A percentile compares a stretch with the other conserved stretches of the same genome.
These are phyloP conservation scores for Abeoforma whisleri DNA, from an alignment of 78 protist genomes.

Conservation along the genomic window DNA sequence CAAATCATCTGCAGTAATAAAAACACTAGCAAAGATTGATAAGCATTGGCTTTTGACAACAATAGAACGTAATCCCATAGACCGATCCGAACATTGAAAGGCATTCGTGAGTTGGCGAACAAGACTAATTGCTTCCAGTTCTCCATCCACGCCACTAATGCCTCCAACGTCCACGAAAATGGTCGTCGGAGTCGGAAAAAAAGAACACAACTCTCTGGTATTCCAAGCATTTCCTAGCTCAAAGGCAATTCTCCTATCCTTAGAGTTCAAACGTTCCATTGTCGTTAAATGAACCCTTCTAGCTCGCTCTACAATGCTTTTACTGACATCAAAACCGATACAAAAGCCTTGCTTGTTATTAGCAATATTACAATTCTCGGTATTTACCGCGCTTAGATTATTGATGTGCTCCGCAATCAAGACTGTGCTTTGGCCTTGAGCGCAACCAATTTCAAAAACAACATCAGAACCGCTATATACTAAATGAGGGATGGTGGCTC, in stretches of 20 bases:
- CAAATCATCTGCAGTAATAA: not conserved
- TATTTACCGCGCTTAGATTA: not conserved
- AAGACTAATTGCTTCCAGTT: not conserved
- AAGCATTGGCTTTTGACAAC: not conserved
- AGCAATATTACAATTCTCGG: too few relatives aligned
- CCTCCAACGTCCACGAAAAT: not conserved
- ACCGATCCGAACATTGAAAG: not conserved
- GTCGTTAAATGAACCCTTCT: too few relatives aligned
- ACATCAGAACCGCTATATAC: not conserved
- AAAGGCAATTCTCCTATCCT: too few relatives aligned
- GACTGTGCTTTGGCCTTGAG: not conserved
- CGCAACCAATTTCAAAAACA: not conserved
- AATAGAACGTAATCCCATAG: not conserved
- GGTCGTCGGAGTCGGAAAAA: not conserved
- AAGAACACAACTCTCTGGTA: not conserved
- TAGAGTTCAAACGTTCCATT: too few relatives aligned
- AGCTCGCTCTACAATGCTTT: too few relatives aligned
- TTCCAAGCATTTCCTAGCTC: not conserved
- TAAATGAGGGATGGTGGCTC: not conserved
- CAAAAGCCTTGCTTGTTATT: too few relatives aligned
- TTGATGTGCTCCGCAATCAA: not conserved
- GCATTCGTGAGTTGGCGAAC: not conserved
- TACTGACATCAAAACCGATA: too few relatives aligned
- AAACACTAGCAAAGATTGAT: not conserved
- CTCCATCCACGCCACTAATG: not conserved